Evolutionary conservation across 306 rosid species (phyloP).

Genomic region (Inga laurina): DNA sequence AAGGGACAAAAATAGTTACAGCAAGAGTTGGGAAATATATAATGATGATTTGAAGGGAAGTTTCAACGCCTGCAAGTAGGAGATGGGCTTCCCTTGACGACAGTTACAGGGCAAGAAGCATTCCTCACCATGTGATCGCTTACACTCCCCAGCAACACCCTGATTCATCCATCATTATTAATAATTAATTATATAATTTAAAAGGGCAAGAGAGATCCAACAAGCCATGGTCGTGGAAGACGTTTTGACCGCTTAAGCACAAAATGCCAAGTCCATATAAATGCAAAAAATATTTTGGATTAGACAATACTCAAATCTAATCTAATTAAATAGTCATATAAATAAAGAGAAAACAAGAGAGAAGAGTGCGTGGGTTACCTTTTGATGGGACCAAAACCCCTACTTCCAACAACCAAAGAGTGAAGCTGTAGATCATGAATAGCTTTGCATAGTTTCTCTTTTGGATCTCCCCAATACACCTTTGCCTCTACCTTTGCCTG

Average conservation of each 20-base stretch:
- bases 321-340: no score
- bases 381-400: constrained; percentile 69
- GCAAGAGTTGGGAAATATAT: neutral
- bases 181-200: no score
- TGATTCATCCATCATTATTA: constrained; percentile 14
- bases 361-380: constrained; percentile 35
- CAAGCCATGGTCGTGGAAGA: no score
- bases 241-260: no score
- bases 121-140: constrained; percentile 63
- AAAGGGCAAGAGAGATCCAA: neutral
- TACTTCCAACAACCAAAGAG: constrained; percentile 73
- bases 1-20: neutral
- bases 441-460: constrained; percentile 65
- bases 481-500: constrained; percentile 70
- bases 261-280: no score
- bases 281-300: no score
- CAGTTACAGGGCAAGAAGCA: constrained; percentile 80
- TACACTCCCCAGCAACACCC: constrained; percentile 77
- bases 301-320: no score
- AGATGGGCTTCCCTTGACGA: constrained; percentile 53
- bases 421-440: constrained; percentile 63
- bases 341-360: neutral
- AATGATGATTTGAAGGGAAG: neutral
- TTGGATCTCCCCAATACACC: constrained; percentile 92
- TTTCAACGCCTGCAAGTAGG: constrained; percentile 28